Evolutionary conservation across 106 monocot species (phyloP).

Genomic region (Dendrobium huoshanense): DNA sequence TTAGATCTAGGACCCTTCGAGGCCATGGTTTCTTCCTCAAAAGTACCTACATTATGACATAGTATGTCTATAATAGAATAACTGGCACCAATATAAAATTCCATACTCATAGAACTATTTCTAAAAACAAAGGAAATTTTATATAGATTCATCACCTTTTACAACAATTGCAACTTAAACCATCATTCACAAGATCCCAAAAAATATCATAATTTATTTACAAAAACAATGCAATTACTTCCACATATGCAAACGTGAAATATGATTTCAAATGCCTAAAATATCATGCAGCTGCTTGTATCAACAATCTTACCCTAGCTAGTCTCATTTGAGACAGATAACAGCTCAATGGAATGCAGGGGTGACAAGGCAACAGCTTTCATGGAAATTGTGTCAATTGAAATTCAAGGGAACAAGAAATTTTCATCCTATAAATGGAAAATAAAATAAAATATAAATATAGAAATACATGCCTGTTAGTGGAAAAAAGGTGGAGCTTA

Average conservation of each 20-base stretch:
- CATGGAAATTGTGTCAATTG: not conserved
- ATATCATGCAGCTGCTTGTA: not conserved
- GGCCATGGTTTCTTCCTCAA: conserved; percentile 45
- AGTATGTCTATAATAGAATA: not conserved
- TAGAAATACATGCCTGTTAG: not conserved
- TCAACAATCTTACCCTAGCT: not conserved
- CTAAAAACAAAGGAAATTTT: not conserved
- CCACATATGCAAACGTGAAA: not conserved
- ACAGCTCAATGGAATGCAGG: not conserved
- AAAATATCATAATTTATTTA: not conserved
- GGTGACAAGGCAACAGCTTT: not conserved
- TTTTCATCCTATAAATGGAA: not conserved
- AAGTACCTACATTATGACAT: conserved; percentile 17
- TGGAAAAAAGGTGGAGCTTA: not conserved
- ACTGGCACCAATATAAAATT: not conserved
- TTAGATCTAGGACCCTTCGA: conserved; percentile 91
- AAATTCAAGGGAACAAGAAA: not conserved
- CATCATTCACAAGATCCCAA: not conserved
- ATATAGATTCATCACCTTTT: not conserved
- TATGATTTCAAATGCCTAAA: not conserved
- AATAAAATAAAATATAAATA: not conserved
- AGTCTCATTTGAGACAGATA: not conserved
- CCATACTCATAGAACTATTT: not conserved
- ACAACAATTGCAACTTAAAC: not conserved
- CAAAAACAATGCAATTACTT: not conserved